Evolutionary conservation across 352 stramenopile genomes (phyloP), one percentile per base, ranked within the genome.

Genomic region (Phytopythium delawarense): DNA sequence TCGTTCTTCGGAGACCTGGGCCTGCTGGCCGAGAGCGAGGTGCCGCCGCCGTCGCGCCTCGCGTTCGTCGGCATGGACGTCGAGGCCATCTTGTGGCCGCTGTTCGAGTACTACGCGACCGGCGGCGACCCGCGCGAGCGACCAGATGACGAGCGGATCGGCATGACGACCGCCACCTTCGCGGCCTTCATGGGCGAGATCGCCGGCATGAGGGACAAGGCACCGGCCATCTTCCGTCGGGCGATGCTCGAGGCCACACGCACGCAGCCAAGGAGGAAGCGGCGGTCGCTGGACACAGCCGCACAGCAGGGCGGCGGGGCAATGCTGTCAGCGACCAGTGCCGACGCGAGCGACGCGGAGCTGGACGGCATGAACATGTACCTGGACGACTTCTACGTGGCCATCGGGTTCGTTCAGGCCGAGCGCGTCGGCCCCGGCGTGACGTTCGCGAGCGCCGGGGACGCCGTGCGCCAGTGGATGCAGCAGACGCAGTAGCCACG

Each of bases 61-160:
- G 89, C 76, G 61, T 79, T 89, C 34, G 81, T 93, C 25, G 84
- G 81, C 0, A 72, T 75, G 20, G 81, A 93, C 28, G 74, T 90
- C 18, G 79, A 93, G 62, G 74, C 59, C 21, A 81, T 93, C 16
- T 62, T 91, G 13, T 93, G 81, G 81, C 78, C 81, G n/a, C 76
- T 93, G 9, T 91, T 91, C 57, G 79, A 91, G 55, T 93, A 93
- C 66, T 90, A 91, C 55, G 66, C 81, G 9, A 66, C 59, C 64
- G 6, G 66, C 65, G 25, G 35, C 4, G n/a, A 53, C 40, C 40
- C 37, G 15, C 4, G 63, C 16, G n/a, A 51, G 21, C 46, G 45
- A 9, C 25, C 28, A 40, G 66, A 86, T 4, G 66, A 78, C 23
- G 54, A 63, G 13, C 61, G 83, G 23, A 65, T 91, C 7, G 63